These are phyloP conservation scores for Fereydounia khargensis DNA, from an alignment of 1,284 basidiomycete species.

Conservation along the genomic window DNA sequence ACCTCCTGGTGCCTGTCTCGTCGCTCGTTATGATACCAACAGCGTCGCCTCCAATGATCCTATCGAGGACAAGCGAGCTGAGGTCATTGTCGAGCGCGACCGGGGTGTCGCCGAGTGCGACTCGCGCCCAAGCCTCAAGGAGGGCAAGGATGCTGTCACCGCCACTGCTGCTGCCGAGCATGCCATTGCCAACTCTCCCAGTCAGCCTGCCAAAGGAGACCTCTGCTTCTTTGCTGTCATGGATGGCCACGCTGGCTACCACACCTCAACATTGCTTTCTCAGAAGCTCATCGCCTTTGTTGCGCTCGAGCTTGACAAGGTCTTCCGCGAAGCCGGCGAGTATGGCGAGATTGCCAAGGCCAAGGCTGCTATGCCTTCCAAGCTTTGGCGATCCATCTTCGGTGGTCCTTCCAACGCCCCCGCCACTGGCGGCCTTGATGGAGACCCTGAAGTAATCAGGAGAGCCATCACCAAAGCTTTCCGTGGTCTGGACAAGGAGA, in stretches of 20 bases:
- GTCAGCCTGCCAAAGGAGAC: conserved; percentile 30
- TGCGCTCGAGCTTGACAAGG: conserved; percentile 69
- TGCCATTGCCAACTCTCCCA: background rate
- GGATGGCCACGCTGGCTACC: conserved; percentile 84
- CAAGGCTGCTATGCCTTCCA: conserved; percentile 46
- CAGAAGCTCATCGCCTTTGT: conserved; percentile 83
- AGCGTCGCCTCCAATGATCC: conserved; percentile 51
- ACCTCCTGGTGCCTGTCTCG: conserved; percentile 42
- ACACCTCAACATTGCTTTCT: conserved; percentile 81
- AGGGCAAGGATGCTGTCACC: background rate
- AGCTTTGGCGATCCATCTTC: conserved; percentile 50
- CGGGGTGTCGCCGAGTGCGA: conserved; percentile 23
- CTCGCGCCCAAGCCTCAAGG: background rate
- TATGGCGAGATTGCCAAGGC: conserved; percentile 50
- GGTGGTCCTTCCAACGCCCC: conserved; percentile 19
- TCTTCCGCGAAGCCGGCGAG: conserved; percentile 59
- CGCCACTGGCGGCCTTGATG: conserved; percentile 58
- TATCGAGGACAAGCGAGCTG: conserved; percentile 52
- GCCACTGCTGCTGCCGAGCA: background rate
- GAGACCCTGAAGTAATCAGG: conserved; percentile 67
- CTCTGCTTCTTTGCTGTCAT: conserved; percentile 74
- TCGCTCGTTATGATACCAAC: conserved; percentile 55
- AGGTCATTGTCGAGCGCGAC: conserved; percentile 55
- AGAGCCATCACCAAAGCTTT: conserved; percentile 76
- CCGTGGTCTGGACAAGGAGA: conserved; percentile 72